Conservation (phyloP, 441 rosid species). For the Erodium moschatum region DNA sequence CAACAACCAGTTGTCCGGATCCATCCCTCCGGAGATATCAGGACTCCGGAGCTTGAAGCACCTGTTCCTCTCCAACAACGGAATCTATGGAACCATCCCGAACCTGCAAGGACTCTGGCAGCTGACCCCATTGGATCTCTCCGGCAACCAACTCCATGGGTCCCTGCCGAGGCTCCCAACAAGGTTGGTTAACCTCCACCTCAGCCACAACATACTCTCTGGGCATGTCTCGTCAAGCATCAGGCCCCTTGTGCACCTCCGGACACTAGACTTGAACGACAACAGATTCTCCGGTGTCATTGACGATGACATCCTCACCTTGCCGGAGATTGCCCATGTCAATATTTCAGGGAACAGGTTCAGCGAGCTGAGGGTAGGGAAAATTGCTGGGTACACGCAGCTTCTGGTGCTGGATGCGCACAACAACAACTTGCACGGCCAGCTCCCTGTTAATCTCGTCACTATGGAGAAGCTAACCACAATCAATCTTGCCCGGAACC, state of each 20-base stretch:
- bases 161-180: conserved; percentile 37
- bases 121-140: conserved; percentile 39
- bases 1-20: conserved; percentile 37
- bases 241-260: conserved; percentile 27
- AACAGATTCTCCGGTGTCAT: conserved; percentile 46
- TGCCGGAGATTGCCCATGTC: conserved; percentile 21
- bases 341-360: conserved; percentile 28
- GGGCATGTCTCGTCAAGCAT: conserved; percentile 29
- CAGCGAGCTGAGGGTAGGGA: conserved; percentile 19
- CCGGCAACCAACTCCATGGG: conserved; percentile 36
- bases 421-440: conserved; percentile 39
- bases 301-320: conserved; percentile 19
- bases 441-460: conserved; percentile 35
- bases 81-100: conserved; percentile 39
- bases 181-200: conserved; percentile 31
- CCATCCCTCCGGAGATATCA: conserved; percentile 34
- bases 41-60: conserved; percentile 34
- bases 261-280: conserved; percentile 35
- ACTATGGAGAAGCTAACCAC: conserved; percentile 26
- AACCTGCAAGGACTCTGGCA: conserved; percentile 42
- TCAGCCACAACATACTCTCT: conserved; percentile 36
- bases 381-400: conserved; percentile 21
- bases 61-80: conserved; percentile 34
- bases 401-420: conserved; percentile 41
- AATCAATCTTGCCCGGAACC: conserved; percentile 38